Conservation (phyloP, 441 rosid genomes). For the Lepidium campestre region DNA sequence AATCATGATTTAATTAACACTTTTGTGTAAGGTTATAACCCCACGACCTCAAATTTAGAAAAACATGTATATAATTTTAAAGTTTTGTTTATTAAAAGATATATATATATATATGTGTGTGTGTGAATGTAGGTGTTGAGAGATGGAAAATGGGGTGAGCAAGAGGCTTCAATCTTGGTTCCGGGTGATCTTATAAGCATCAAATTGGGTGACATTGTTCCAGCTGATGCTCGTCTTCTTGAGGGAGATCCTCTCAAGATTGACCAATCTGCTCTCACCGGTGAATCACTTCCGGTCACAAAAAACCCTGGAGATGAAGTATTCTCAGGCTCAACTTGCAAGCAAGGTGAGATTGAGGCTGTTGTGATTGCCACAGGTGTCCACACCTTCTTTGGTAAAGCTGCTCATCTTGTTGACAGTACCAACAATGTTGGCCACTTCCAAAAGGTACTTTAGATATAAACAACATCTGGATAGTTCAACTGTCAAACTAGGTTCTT, state of each 20-base stretch:
- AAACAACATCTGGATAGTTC: not conserved
- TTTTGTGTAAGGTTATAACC: too few species aligned
- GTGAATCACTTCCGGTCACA: conserved; percentile 83
- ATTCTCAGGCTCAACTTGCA: conserved; percentile 90
- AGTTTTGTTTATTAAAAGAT: not conserved
- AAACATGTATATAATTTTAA: too few species aligned
- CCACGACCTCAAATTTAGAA: too few species aligned
- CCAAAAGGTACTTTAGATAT: conserved; percentile 54
- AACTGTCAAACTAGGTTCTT: not conserved
- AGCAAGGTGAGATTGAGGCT: conserved; percentile 95
- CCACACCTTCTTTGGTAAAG: conserved; percentile 95
- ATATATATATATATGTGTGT: not conserved
- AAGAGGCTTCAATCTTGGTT: conserved; percentile 78
- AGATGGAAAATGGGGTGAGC: conserved; percentile 79
- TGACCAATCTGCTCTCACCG: conserved; percentile 87
- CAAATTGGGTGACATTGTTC: conserved; percentile 84
- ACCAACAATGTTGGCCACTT: conserved; percentile 92
- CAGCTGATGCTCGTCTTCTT: conserved; percentile 90
- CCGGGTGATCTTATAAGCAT: conserved; percentile 91
- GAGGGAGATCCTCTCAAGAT: conserved; percentile 91
- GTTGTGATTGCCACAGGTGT: conserved; percentile 91
- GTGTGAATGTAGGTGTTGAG: conserved; percentile 52
- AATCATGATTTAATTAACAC: too few species aligned
- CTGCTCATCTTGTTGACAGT: conserved; percentile 91
- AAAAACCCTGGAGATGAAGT: conserved; percentile 62